Evolutionary conservation across 2,329 filamentous ascomycete genomes (phyloP), one percentile per base, ranked within the genome.

Genomic region (Dendryphion nanum): DNA sequence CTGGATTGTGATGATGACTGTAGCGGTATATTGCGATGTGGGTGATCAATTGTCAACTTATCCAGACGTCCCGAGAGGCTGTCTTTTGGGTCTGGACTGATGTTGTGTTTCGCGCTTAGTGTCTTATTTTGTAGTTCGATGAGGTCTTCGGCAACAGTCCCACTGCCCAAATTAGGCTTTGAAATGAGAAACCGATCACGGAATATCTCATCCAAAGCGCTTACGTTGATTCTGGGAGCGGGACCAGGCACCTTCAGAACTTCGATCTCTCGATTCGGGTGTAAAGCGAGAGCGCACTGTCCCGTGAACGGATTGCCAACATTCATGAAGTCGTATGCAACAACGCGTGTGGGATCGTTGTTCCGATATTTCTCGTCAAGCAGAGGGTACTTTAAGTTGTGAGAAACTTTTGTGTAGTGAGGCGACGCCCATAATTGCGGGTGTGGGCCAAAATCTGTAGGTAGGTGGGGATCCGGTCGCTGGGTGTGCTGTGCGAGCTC

Each of bases 251-350:
- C 63, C 19, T 70, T 73, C 20, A 74, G 49, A 5, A 79, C 61
- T 23, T 72, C 69, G 4, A 82, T 64, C 16, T 70, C 63, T 4
- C 75, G 72, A 48, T 75, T 72, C 4, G 74, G 71, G 34, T 74
- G 66, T 4, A 83, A 59, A 2, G 72, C 71, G 35, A 83, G 61
- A 18, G 76, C 68, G 43, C 70, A 73, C 29, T 78, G 72, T 28
- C 74, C 73, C n/a, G 65, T 60, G 8, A 59, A 48, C 4, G 67
- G 66, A 12, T 63, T 63, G 23, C 66, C 69, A 30, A 71, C 57
- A 32, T 72, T 72, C 40, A 81, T 69, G 58, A 81, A 83, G 48
- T 83, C 80, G 48, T 82, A 83, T 1, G 78, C 77, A 13, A 82
- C 74, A 14, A 80, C 63, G 14, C 74, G 68, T 18, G 70, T 61